These are phyloP conservation scores for Penicillium goetzii DNA, from an alignment of 495 filamentous ascomycete species.

Conservation along the genomic window DNA sequence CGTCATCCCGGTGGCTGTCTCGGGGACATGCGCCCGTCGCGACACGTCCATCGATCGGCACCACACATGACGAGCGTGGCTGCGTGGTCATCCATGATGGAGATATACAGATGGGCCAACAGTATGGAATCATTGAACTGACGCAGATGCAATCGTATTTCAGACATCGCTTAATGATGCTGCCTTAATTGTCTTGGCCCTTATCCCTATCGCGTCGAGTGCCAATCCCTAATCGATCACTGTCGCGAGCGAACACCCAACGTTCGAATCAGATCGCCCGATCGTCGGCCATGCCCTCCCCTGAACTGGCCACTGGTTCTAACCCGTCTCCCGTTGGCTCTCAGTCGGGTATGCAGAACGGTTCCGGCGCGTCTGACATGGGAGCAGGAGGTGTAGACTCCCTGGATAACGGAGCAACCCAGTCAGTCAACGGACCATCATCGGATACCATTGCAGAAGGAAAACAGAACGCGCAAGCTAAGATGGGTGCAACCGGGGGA, in stretches of 20 bases:
- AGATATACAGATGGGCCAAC: neutral
- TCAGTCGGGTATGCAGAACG: constrained; percentile 35
- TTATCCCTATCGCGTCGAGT: constrained; percentile 32
- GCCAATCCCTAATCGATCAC: constrained; percentile 24
- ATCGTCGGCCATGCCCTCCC: constrained; percentile 44
- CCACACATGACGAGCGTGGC: constrained; percentile 6
- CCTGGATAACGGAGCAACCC: constrained; percentile 28
- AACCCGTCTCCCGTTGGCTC: constrained; percentile 31
- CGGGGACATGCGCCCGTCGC: constrained; percentile 29
- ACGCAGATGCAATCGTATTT: constrained; percentile 18
- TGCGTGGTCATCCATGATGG: constrained; percentile 22
- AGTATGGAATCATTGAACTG: constrained; percentile 14
- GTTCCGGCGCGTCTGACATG: constrained; percentile 30
- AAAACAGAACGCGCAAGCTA: constrained; percentile 63
- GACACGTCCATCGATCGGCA: constrained; percentile 27
- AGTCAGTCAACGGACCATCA: constrained; percentile 35
- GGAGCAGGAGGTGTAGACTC: constrained; percentile 29
- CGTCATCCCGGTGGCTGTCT: constrained; percentile 9
- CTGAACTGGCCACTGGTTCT: constrained; percentile 33
- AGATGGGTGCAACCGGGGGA: constrained; percentile 55
- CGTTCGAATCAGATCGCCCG: constrained; percentile 12
- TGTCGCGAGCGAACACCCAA: constrained; percentile 27
- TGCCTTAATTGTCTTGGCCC: constrained; percentile 29
- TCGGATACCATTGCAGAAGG: constrained; percentile 53
- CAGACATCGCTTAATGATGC: constrained; percentile 44